Percentiles rank a stretch among this genome's conserved stretches.
These are phyloP conservation scores for Clathrospora elynae DNA, from an alignment of 2,329 filamentous ascomycete species.

Conservation along the genomic window DNA sequence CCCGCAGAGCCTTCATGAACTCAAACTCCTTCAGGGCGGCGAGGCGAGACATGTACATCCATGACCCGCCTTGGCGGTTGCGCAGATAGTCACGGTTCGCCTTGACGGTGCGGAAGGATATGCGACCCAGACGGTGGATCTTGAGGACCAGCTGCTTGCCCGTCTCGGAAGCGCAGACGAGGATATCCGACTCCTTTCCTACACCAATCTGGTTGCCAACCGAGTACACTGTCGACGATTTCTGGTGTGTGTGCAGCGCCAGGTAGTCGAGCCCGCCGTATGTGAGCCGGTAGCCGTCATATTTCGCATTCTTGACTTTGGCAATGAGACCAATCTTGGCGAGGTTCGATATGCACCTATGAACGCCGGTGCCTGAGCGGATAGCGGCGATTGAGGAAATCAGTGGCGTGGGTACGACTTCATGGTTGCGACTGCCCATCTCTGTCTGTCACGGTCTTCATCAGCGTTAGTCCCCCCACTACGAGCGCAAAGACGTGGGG, in stretches of 20 bases:
- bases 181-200: constrained; percentile 97
- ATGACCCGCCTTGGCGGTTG: constrained; percentile 78
- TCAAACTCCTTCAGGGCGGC: constrained; percentile 93
- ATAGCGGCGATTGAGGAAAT: constrained; percentile 85
- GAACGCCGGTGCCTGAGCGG: constrained; percentile 73
- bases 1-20: constrained; percentile 85
- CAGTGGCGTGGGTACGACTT: constrained; percentile 88
- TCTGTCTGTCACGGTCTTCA: constrained; percentile 69
- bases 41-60: constrained; percentile 97
- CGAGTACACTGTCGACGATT: constrained; percentile 80
- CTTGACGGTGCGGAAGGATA: constrained; percentile 96
- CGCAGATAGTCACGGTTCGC: constrained; percentile 94
- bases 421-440: constrained; percentile 92
- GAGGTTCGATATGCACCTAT: constrained; percentile 84
- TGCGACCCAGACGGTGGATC: constrained; percentile 92
- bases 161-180: constrained; percentile 81
- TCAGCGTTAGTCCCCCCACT: constrained; percentile 46
- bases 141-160: constrained; percentile 85
- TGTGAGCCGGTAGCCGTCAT: constrained; percentile 94
- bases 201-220: constrained; percentile 94
- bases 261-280: constrained; percentile 98
- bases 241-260: constrained; percentile 87
- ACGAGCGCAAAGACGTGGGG: constrained; percentile 23
- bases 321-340: constrained; percentile 92
- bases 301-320: constrained; percentile 91